Base-by-base conservation (phyloP, 768 basidiomycete genomes). In the Rhodosporidiobolus odoratus region DNA sequence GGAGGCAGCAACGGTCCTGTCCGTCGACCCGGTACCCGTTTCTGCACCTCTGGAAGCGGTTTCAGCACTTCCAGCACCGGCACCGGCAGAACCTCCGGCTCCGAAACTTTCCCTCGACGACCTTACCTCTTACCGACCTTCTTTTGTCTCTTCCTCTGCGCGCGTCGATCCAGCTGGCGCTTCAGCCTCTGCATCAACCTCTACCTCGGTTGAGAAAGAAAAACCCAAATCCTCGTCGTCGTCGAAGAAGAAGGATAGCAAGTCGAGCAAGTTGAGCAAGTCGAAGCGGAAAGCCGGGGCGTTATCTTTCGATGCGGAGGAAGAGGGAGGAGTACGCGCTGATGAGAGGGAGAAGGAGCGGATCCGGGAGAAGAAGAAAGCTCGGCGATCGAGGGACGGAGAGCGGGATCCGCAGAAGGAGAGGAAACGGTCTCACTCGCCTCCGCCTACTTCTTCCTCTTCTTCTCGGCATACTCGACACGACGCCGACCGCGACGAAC, bases 51-150 rank as follows among this genome's bases (percentile, higher is more conserved):
- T 35, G 37, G 47, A 47, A 12, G 2, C 52, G 21, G 45, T 57
- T 3, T 19, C 68, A 1, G 30, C 54, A 38, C 30, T 62, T 53
- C 34, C 77, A 61, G 27, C 73, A 47, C 30, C 52, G 15, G 9
- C 48, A 50, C 65, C 45, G 64, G 54, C 34, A 52, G 58, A 1
- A 40, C 64, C 35, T 35, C 64, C 16, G 52, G 34, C 25, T 58
- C 75, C 57, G n/a, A n/a, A n/a, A n/a, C 57, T 58, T 62, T 78
- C 60, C 59, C 62, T 72, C 59, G 65, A 41, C 68, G 35, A 62
- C 56, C 73, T 87, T 35, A 80, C 83, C n/a, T 86, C 87, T 0
- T 97, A 95, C 83, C 90, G 88, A 76, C 94, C 94, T 1, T 90
- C 87, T 0, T 98, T 97, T 78, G 86, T 91, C 13, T 86, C 87